Evolutionary conservation across 257 asterid genomes (phyloP), one percentile per base, ranked within the genome.

Genomic region (Lycium barbarum): DNA sequence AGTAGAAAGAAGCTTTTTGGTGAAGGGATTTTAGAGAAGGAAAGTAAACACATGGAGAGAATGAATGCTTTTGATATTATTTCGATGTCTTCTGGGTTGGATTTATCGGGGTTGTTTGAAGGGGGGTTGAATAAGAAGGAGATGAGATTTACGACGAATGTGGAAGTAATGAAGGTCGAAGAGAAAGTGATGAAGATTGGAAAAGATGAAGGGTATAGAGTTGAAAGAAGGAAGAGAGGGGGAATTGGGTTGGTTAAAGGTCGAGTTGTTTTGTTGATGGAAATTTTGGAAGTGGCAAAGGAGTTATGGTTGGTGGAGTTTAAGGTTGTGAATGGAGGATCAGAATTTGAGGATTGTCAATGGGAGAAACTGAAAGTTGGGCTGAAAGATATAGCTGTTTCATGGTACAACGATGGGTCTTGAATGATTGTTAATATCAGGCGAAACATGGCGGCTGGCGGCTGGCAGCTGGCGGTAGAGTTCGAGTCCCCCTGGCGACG

Each of bases 31-130:
- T 83, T 80, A 0, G 90, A 91, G 20, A 84, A 85, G 2, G 89
- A 88, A 8, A 62, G 79, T 18, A 90, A 83, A 3, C 74, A 84
- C 49, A 58, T 58, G 84, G 83, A 86, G n/a, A 86, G 78, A 51
- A 88, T 92, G 85, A 95, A 92, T 61, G 98, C 99, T 2, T 96
- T 96, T 67, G 97, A 96, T 85, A 62, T 96, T 85, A 96, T 96
- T 2, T 90, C 96, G 0, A 87, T 93, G 97, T 93, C 97, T 1
- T 91, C 98, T 0, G 97, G 99, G 79, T 86, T 96, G 57, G 87
- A 96, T 84, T 83, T 96, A 13, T 93, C 98, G 0, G 91, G 94
- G 73, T 88, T 96, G 6, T 94, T 96, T 15, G 95, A 94, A 84
- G 63, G 51, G 18, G 93, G 89, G 83, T 59, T 74, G 84, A 86